Base-by-base conservation (phyloP, 2,329 filamentous ascomycete species). In the Fusarium armeniacum region DNA sequence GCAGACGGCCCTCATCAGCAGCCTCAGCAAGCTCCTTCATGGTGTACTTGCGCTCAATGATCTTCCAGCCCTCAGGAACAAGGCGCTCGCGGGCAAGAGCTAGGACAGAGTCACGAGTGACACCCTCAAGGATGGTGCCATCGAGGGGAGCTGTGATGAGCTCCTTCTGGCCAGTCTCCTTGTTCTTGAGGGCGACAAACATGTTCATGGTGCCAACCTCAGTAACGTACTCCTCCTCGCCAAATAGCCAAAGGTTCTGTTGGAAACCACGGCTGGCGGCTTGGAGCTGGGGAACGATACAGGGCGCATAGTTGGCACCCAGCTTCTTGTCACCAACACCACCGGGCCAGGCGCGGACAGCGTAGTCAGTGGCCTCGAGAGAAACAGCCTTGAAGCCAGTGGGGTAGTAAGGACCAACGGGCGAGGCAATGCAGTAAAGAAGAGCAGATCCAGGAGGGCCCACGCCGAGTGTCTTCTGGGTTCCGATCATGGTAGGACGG, bases 171-270 rank as follows among this genome's bases (percentile, higher is more conserved):
- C 95, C 96, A 15, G 93, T 96, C 80, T 92, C 86, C 85, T 92
- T 93, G 84, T 97, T 90, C 83, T 89, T 90, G 74, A 98, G 82
- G 43, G 92, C 94, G 33, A 91, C 91, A 77, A 98, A 99, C 79
- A 99, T 90, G 83, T 99, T 99, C 96, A 99, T 99, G 61, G 96
- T 98, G 76, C 96, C 96, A 59, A 98, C 96, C 82, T 99, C 96
- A 47, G 96, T 99, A 62, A 98, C 91, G 77, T 91, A 97, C 80
- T 98, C 93, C 81, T 98, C 93, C 77, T 97, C 91, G 44, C 94
- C 94, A 78, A 98, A 99, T 33, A 99, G 84, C 96, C 96, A 99
- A 56, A 99, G 86, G 82, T 98, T 99, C 85, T 99, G 96, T 83
- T 98, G 95, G 87, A 94, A 97, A 24, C 96, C 96, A 59, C 94